phyloP scores from a whole-genome alignment of 129 eudicot genomes.

The Flaveria linearis region DNA sequence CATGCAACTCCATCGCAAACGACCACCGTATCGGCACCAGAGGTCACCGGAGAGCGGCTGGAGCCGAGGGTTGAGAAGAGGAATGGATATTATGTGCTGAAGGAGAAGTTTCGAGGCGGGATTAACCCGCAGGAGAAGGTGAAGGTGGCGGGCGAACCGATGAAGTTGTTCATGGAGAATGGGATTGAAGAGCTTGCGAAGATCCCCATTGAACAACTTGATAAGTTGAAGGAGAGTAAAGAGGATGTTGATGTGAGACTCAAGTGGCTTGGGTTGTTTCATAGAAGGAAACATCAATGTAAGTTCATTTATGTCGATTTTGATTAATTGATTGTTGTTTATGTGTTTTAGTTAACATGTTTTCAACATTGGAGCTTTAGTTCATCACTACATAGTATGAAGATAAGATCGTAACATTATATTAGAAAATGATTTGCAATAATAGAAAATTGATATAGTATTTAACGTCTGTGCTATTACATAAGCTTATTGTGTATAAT shows the following conservation, averaged over 20 bases:
- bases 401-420: too few relatives aligned
- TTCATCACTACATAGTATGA: not conserved
- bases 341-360: not conserved
- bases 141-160: constrained; percentile 81
- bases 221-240: constrained; percentile 56
- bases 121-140: constrained; percentile 89
- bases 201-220: constrained; percentile 68
- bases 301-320: constrained; percentile 29
- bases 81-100: constrained; percentile 68
- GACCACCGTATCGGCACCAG: constrained; percentile 48
- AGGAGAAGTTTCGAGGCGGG: constrained; percentile 81
- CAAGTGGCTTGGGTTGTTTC: constrained; percentile 97
- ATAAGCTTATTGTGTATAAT: too few relatives aligned
- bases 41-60: constrained; percentile 41
- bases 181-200: constrained; percentile 82
- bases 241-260: constrained; percentile 96
- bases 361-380: not conserved
- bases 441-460: too few relatives aligned
- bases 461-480: too few relatives aligned
- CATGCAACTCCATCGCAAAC: constrained; percentile 51
- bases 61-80: constrained; percentile 89
- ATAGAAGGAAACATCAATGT: constrained; percentile 96
- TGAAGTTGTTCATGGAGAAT: constrained; percentile 81
- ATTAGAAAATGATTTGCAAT: too few relatives aligned
- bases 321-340: not conserved